Base-by-base conservation (phyloP, 305 asterid genomes). In the Caryopteris hybrid region DNA sequence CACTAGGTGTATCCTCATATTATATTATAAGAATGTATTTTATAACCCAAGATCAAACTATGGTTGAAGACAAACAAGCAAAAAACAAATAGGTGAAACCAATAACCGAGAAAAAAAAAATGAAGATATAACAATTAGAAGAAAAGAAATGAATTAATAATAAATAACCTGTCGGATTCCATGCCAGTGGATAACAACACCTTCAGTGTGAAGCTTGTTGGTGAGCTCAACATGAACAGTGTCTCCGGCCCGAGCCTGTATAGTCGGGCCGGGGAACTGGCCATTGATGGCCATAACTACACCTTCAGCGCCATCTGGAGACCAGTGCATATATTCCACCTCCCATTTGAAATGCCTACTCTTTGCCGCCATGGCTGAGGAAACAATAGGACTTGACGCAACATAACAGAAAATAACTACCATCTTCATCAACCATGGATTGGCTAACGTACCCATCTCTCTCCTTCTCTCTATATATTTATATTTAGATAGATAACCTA, bases 161-260 rank as follows among this genome's bases (percentile, higher is more conserved):
- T n/a, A n/a, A 39, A 13, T 5, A 11, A 90, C 97, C 92, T 91
- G 96, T 79, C 87, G 50, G 39, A 91, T 85, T 25, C 97, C 97
- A 76, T 91, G 97, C 95, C 96, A 91, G 64, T 87, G 98, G 66
- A 89, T 89, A 51, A 84, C 96, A 43, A 84, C 80, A 3, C 96
- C 96, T 77, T 91, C 96, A 11, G 91, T 89, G 54, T 36, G 69
- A 46, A 91, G 90, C 74, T 83, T 76, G 71, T 89, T 91, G 39
- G 90, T 87, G 46, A 91, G 92, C 53, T 89, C 78, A 12, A 91
- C 68, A 45, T 70, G 73, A 0, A 91, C 34, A 52, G 85, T 89
- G 22, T 91, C 98, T 0, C 94, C 95, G 33, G 80, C 89, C 33
- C 33, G 80, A 18, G 95, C 96, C 62, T 84, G 78, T 9, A 91